Evolutionary conservation across 1,139 yeast genomes (phyloP).

Genomic region (Meyerozyma guilliermondii): DNA sequence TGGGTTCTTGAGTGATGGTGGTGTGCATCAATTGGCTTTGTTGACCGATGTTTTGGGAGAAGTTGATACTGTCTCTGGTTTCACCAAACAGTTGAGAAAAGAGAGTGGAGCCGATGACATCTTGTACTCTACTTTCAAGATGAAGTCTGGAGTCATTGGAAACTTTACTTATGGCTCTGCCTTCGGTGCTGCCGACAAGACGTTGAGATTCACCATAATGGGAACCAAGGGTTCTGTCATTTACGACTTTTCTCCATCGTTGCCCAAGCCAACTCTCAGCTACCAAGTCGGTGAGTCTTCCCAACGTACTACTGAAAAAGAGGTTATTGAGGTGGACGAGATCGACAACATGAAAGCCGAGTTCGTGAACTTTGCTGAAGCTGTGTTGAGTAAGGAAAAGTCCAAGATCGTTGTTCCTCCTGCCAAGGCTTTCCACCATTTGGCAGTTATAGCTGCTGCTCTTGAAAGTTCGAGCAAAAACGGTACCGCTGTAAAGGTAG

Average conservation of each 20-base stretch:
- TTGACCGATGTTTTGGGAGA: slow-evolving; percentile 79
- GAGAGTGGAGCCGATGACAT: slow-evolving; percentile 79
- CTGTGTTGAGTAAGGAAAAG: slow-evolving; percentile 63
- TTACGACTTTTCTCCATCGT: slow-evolving; percentile 57
- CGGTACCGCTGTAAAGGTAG: slow-evolving; percentile 57
- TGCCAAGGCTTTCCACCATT: slow-evolving; percentile 79
- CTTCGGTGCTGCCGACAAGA: slow-evolving; percentile 79
- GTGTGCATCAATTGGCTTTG: slow-evolving; percentile 89
- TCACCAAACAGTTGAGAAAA: slow-evolving; percentile 68
- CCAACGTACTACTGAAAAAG: slow-evolving; percentile 37
- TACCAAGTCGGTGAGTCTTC: slow-evolving; percentile 44
- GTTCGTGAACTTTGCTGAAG: slow-evolving; percentile 69
- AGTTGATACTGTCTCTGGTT: slow-evolving; percentile 63
- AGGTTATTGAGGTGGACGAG: slow-evolving; percentile 54
- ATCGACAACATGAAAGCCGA: slow-evolving; percentile 52
- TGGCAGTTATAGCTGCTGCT: slow-evolving; percentile 84
- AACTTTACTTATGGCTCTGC: slow-evolving; percentile 87
- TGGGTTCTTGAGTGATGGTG: slow-evolving; percentile 88
- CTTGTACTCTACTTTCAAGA: slow-evolving; percentile 61
- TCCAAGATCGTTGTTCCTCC: slow-evolving; percentile 55
- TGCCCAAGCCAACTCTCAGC: slow-evolving; percentile 40
- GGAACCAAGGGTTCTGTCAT: slow-evolving; percentile 74
- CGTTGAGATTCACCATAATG: slow-evolving; percentile 59
- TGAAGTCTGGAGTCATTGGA: slow-evolving; percentile 69
- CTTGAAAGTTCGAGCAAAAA: slow-evolving; percentile 59